A percentile compares a stretch with the other conserved stretches of the same genome.
phyloP scores from a whole-genome alignment of 441 rosid species.

The Metrosideros polymorpha region DNA sequence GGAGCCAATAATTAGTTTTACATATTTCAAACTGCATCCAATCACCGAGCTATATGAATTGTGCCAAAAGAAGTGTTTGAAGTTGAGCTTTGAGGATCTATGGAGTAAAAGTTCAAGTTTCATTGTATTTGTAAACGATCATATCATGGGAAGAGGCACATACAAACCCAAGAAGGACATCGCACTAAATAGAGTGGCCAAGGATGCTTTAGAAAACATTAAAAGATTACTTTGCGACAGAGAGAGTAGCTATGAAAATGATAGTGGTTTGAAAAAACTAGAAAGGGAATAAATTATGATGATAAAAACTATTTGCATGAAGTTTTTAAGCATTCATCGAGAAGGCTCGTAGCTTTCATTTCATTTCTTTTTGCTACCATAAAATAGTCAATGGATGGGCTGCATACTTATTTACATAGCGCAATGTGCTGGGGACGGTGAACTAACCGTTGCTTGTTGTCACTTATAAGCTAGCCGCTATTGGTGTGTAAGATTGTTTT shows the following conservation, averaged over 20 bases:
- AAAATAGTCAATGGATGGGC: too few relatives aligned
- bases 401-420: too few relatives aligned
- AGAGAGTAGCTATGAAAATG: neutral
- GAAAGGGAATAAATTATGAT: fast-evolving
- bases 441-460: too few relatives aligned
- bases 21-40: constrained; percentile 34
- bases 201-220: constrained; percentile 38
- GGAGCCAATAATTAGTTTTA: constrained; percentile 40
- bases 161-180: constrained; percentile 41
- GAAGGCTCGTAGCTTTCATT: neutral
- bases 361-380: neutral
- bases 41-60: constrained; percentile 32
- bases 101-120: constrained; percentile 30
- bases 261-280: neutral
- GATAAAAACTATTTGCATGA: neutral
- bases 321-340: too few relatives aligned
- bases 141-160: constrained; percentile 27
- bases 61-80: constrained; percentile 52
- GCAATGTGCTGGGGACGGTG: neutral
- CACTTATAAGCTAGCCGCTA: too few relatives aligned
- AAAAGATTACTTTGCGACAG: neutral
- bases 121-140: constrained; percentile 27
- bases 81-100: constrained; percentile 30
- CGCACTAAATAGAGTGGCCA: constrained; percentile 53
- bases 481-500: too few relatives aligned